Conservation (phyloP, 352 stramenopile species). For the Phytophthora litchii region DNA sequence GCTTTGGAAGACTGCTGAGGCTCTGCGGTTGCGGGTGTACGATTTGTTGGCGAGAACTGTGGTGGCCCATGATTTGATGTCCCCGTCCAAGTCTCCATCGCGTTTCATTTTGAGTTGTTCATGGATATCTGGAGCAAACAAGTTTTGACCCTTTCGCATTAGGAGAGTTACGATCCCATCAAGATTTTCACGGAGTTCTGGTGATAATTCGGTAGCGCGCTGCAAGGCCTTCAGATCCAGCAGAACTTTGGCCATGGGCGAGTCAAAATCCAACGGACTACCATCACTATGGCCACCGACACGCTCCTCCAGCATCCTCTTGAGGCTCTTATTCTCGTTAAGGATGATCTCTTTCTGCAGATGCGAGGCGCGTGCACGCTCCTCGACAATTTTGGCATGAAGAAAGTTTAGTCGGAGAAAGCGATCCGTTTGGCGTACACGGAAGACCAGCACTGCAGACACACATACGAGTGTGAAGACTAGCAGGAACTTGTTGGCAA, state of each 20-base stretch:
- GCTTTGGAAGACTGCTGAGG: slow-evolving; percentile 50
- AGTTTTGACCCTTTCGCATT: slow-evolving; percentile 82
- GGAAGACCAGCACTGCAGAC: slow-evolving; percentile 62
- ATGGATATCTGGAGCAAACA: slow-evolving; percentile 83
- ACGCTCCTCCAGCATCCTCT: slow-evolving; percentile 81
- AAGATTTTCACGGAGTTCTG: slow-evolving; percentile 72
- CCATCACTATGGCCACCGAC: slow-evolving; percentile 32
- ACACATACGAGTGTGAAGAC: slow-evolving; percentile 65
- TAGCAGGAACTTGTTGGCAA: slow-evolving; percentile 77
- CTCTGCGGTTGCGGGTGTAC: slow-evolving; percentile 73
- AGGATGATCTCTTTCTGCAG: slow-evolving; percentile 83
- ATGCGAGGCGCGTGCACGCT: slow-evolving; percentile 65
- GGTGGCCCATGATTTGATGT: slow-evolving; percentile 82
- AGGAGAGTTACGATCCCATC: slow-evolving; percentile 77
- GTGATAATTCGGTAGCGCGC: slow-evolving; percentile 57
- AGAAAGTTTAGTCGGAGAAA: slow-evolving; percentile 82
- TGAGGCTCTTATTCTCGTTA: slow-evolving; percentile 86
- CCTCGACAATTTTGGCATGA: slow-evolving; percentile 73
- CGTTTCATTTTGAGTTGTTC: slow-evolving; percentile 80
- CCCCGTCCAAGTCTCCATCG: slow-evolving; percentile 68
- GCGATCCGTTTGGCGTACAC: slow-evolving; percentile 74
- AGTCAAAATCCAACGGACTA: slow-evolving; percentile 70
- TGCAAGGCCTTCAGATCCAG: slow-evolving; percentile 80
- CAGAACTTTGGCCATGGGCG: slow-evolving; percentile 80
- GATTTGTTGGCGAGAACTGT: slow-evolving; percentile 82